Conservation (phyloP, 202 grass and related monocot genomes). For the Brachypodium distachyon region DNA sequence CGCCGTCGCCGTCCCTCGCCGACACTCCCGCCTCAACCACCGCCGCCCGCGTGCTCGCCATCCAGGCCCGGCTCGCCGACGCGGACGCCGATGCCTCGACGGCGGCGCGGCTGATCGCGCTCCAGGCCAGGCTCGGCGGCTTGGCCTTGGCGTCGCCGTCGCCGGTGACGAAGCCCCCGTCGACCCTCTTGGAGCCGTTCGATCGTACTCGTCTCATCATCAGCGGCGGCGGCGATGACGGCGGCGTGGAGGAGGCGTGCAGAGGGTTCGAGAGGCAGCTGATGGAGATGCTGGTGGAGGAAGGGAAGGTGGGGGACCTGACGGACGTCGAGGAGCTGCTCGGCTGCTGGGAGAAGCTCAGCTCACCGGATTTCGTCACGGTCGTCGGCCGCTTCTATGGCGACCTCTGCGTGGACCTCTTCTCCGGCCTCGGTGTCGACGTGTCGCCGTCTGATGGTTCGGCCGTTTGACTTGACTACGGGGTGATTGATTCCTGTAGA, state of each 20-base stretch:
- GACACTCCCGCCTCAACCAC: slow-evolving; percentile 5
- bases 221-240: neutral
- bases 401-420: slow-evolving; percentile 75
- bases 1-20: slow-evolving; percentile 34
- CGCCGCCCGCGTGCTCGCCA: slow-evolving; percentile 3
- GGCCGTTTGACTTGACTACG: neutral
- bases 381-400: slow-evolving; percentile 75
- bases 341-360: slow-evolving; percentile 52
- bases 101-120: slow-evolving; percentile 18
- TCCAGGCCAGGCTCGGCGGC: slow-evolving; percentile 14
- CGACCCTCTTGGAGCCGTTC: too few species aligned
- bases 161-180: neutral
- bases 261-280: slow-evolving; percentile 60
- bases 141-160: neutral
- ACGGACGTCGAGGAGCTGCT: slow-evolving; percentile 87
- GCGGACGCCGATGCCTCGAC: neutral
- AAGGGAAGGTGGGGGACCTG: slow-evolving; percentile 68
- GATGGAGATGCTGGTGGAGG: slow-evolving; percentile 76
- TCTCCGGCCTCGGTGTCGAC: slow-evolving; percentile 17
- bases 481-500: neutral
- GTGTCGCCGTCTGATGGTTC: neutral
- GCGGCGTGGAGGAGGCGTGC: slow-evolving; percentile 54
- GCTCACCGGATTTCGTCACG: slow-evolving; percentile 57
- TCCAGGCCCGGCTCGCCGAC: slow-evolving; percentile 14
- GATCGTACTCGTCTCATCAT: neutral